Evolutionary conservation across 2,329 filamentous ascomycete species (phyloP).

Genomic region (Trichophaea hybrida): DNA sequence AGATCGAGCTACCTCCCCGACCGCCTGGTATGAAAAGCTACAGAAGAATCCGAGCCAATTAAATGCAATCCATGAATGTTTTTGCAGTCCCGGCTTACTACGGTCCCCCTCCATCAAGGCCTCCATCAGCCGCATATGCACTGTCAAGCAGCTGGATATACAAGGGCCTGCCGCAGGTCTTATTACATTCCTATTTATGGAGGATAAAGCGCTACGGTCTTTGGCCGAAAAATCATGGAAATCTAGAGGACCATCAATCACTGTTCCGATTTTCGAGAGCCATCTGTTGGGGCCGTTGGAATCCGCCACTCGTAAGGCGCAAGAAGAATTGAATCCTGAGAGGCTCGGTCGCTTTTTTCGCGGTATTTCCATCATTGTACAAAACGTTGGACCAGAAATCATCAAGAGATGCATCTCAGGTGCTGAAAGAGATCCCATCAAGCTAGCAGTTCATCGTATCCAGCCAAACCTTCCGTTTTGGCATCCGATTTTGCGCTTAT

Average conservation of each 20-base stretch:
- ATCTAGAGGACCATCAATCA: conserved; percentile 19
- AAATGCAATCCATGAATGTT: conserved; percentile 20
- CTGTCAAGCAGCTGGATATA: conserved; percentile 22
- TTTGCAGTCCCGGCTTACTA: conserved; percentile 21
- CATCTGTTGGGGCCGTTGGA: conserved; percentile 23
- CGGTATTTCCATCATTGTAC: conserved; percentile 23
- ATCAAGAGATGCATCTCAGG: conserved; percentile 26
- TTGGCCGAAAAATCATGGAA: conserved; percentile 23
- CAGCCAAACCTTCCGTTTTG: conserved; percentile 22
- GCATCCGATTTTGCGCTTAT: conserved; percentile 21
- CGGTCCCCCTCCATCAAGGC: conserved; percentile 13
- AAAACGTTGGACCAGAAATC: conserved; percentile 22
- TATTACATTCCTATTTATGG: conserved; percentile 25
- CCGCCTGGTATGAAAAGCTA: conserved; percentile 13
- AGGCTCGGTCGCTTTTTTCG: conserved; percentile 22
- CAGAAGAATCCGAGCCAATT: conserved; percentile 7
- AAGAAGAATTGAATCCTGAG: conserved; percentile 12
- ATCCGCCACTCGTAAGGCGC: conserved; percentile 16
- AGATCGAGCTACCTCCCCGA: conserved; percentile 5
- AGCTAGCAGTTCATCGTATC: conserved; percentile 23
- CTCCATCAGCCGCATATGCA: conserved; percentile 22
- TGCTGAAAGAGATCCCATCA: conserved; percentile 25
- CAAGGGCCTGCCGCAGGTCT: conserved; percentile 24
- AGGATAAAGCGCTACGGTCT: conserved; percentile 18
- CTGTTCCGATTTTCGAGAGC: conserved; percentile 20